A percentile compares a stretch with the other conserved stretches of the same genome.
Conservation (phyloP, 2,329 filamentous ascomycete genomes). For the Fusarium gaditjirri region DNA sequence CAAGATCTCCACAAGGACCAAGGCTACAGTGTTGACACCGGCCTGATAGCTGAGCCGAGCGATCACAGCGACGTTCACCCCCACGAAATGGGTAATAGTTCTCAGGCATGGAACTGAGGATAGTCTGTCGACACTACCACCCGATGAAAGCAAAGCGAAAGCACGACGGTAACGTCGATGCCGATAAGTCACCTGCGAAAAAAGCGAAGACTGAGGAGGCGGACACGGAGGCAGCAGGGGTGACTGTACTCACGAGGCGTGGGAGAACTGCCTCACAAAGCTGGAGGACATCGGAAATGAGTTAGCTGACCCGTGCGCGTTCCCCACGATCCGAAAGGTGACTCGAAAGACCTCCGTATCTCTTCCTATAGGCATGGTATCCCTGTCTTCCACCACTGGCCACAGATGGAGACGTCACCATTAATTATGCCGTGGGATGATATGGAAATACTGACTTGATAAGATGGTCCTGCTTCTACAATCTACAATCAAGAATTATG, state of each 20-base stretch:
- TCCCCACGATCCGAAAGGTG: not conserved
- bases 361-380: not conserved
- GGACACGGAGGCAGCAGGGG: not conserved
- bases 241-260: no score
- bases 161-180: no score
- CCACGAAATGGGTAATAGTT: not conserved
- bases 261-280: no score
- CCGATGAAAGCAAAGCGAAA: no score
- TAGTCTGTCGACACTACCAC: no score
- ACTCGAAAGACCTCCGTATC: conserved; percentile 5
- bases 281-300: no score
- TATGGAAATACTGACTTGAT: not conserved
- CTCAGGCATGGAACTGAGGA: not conserved
- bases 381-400: not conserved
- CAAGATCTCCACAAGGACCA: not conserved
- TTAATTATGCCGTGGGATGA: not conserved
- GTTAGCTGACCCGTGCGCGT: no score
- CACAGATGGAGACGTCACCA: not conserved
- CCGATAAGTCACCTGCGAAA: conserved; percentile 32
- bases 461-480: not conserved
- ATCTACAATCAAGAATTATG: not conserved
- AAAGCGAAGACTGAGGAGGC: conserved; percentile 14
- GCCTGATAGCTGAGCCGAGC: not conserved
- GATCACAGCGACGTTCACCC: not conserved
- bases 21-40: not conserved